Evolutionary conservation across 768 basidiomycete species (phyloP).

Genomic region (Krasilnikovozyma curviuscula): DNA sequence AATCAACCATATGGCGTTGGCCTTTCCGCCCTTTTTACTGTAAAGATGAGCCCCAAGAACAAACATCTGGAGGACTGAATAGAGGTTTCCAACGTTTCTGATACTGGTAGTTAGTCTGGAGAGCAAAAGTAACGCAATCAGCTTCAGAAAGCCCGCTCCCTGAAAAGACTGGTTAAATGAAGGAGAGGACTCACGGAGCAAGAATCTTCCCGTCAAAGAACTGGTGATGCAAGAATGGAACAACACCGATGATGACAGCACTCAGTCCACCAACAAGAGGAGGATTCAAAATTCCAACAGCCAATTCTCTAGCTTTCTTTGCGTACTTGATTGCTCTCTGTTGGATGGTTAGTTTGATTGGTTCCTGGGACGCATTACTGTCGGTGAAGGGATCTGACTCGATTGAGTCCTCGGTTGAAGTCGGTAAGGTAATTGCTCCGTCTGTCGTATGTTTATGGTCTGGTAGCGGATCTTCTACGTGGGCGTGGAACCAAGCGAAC

Average conservation of each 20-base stretch:
- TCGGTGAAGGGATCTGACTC: slow-evolving; percentile 13
- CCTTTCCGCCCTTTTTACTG: slow-evolving; percentile 16
- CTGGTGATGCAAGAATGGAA: slow-evolving; percentile 17
- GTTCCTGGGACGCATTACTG: slow-evolving; percentile 15
- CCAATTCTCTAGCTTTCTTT: slow-evolving; percentile 5
- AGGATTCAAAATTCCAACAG: slow-evolving; percentile 20
- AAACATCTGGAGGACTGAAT: slow-evolving; percentile 23
- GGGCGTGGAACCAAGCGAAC: too few relatives aligned
- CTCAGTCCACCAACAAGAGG: slow-evolving; percentile 22
- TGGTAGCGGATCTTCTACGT: too few relatives aligned
- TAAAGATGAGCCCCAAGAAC: slow-evolving; percentile 23
- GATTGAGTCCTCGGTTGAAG: slow-evolving; percentile 17
- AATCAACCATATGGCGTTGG: slow-evolving; percentile 15
- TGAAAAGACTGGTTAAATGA: too few relatives aligned
- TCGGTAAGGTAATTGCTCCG: slow-evolving; percentile 3
- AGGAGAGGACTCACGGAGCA: slow-evolving; percentile 19
- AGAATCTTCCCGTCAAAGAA: slow-evolving; percentile 18
- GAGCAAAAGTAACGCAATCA: too few relatives aligned
- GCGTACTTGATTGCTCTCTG: slow-evolving; percentile 9
- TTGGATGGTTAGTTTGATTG: slow-evolving; percentile 15
- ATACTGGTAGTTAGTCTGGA: too few relatives aligned
- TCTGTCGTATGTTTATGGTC: slow-evolving; percentile 9
- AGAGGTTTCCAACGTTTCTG: slow-evolving; percentile 19
- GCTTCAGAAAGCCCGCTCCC: too few relatives aligned
- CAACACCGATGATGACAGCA: slow-evolving; percentile 20